Evolutionary conservation across 192 early-diverging fungal genomes (phyloP), one percentile per base, ranked within the genome.

Genomic region (Backusella tarrabulga): DNA sequence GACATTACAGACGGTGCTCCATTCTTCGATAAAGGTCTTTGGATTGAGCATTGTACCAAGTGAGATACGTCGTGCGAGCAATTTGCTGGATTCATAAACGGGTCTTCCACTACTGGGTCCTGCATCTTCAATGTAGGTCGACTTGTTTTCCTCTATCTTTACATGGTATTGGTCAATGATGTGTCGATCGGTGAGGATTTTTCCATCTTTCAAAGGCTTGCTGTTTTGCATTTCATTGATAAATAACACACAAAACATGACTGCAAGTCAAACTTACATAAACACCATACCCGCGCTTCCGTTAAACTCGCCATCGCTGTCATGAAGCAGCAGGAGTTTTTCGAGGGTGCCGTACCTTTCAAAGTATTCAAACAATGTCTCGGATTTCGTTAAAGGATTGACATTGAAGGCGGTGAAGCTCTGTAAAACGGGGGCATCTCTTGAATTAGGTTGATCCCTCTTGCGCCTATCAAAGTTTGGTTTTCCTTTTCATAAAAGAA

Each of bases 21-120:
- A 76, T 69, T 83, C 79, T 3, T 74, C 67, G 26, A 81, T 76
- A 68, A 73, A 81, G 14, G 14, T 72, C 26, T 77, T 63, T 11
- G 67, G 71, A 26, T 54, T 26, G 4, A 77, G 50, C 46, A 79
- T 74, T 3, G 42, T 67, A 1, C 84, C 84, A 29, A 85, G 36
- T 36, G 76, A 72, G 7, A 85, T 12, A 21, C 35, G 34, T 15
- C 71, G 52, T 5, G 70, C 77, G 14, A 11, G 6, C 26, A 80
- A 68, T 21, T 23, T 26, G 29, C 41, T n/a, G 32, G 50, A 40
- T 26, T 79, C 44, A 17, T 52, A 44, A 17, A 66, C 44, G 0
- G 26, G 23, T 6, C 32, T 56, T 46, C 21, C 23, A 5, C 41
- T n/a, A 1, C 5, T 17, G 11, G 1, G 1, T 54, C 42, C 46